These are phyloP conservation scores for Wilcoxina mikolae DNA, from an alignment of 495 filamentous ascomycete genomes.

Conservation along the genomic window DNA sequence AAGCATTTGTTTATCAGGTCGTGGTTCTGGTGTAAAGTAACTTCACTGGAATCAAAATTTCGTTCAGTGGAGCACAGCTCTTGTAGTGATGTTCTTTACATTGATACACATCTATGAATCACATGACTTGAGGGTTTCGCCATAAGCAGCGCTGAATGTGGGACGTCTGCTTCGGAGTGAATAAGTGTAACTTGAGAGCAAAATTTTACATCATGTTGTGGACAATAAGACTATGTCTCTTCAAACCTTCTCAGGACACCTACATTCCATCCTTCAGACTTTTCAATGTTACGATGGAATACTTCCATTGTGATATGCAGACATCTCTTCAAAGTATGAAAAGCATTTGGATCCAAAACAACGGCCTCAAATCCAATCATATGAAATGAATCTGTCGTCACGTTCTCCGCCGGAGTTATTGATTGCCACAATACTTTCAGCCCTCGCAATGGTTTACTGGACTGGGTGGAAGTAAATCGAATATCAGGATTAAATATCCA, in stretches of 20 bases:
- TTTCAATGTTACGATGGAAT: slow-evolving; percentile 9
- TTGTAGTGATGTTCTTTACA: too few species aligned
- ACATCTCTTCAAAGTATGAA: slow-evolving; percentile 11
- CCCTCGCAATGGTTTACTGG: slow-evolving; percentile 12
- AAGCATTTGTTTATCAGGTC: too few species aligned
- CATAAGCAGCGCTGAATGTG: too few species aligned
- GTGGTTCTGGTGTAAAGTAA: too few species aligned
- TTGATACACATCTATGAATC: too few species aligned
- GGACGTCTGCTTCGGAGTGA: too few species aligned
- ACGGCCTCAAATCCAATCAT: slow-evolving; percentile 20
- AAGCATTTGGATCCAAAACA: slow-evolving; percentile 7
- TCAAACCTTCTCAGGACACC: slow-evolving; percentile 23
- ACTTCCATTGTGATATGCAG: slow-evolving; percentile 7
- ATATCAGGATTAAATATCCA: slow-evolving; percentile 64
- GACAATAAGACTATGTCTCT: too few species aligned
- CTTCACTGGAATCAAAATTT: too few species aligned
- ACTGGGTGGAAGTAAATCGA: slow-evolving; percentile 34
- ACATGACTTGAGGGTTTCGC: too few species aligned
- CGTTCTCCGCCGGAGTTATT: not conserved
- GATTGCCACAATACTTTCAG: slow-evolving; percentile 23
- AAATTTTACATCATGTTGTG: too few species aligned
- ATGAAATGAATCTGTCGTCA: slow-evolving; percentile 8
- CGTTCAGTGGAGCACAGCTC: too few species aligned
- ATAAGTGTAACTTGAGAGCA: too few species aligned
- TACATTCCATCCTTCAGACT: slow-evolving; percentile 17